These are phyloP conservation scores for Coffea humblotiana DNA, from an alignment of 305 asterid species.

Conservation along the genomic window DNA sequence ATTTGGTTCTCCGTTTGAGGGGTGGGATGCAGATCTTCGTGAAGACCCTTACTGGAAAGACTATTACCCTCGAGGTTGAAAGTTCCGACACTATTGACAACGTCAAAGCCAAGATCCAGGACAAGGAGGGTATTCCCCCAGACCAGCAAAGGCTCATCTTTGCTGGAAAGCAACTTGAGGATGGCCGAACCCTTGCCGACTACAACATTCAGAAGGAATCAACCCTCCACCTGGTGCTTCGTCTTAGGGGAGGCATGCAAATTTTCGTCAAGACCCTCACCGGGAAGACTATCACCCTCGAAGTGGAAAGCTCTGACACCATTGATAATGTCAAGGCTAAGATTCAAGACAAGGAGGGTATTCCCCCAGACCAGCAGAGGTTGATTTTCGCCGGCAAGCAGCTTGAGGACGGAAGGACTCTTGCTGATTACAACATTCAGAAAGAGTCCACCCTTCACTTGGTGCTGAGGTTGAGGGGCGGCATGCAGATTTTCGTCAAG, in stretches of 20 bases:
- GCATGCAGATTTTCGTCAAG: constrained; percentile 33
- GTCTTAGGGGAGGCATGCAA: constrained; percentile 40
- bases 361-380: constrained; percentile 44
- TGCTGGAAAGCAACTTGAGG: constrained; percentile 50
- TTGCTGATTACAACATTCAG: constrained; percentile 36
- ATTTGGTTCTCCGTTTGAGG: constrained; percentile 30
- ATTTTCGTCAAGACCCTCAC: constrained; percentile 37
- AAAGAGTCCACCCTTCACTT: constrained; percentile 37
- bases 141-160: constrained; percentile 48
- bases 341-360: constrained; percentile 41
- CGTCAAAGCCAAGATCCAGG: constrained; percentile 44
- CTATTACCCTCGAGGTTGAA: constrained; percentile 45
- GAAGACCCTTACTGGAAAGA: constrained; percentile 46
- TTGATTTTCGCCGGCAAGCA: constrained; percentile 39
- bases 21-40: constrained; percentile 37
- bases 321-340: constrained; percentile 36
- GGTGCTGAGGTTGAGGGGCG: constrained; percentile 35
- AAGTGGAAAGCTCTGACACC: constrained; percentile 36
- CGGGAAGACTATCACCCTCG: constrained; percentile 34
- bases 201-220: constrained; percentile 51
- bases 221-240: constrained; percentile 36
- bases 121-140: constrained; percentile 48
- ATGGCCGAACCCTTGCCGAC: constrained; percentile 49
- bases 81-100: constrained; percentile 44
- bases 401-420: constrained; percentile 33